Conservation (phyloP, 768 basidiomycete species). For the Lentinula detonsa region DNA sequence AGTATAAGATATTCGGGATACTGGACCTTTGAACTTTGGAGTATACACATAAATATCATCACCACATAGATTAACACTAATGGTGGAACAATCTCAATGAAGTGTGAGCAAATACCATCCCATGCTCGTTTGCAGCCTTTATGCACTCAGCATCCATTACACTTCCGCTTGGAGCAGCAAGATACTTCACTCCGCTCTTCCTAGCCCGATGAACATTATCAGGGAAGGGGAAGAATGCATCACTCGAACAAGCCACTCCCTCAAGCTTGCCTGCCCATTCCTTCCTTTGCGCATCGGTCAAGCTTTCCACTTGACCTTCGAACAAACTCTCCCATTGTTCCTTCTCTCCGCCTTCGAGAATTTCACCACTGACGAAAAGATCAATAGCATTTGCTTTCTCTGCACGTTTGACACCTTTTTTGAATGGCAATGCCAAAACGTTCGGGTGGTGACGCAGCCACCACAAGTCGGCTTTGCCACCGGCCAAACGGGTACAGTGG, state of each 20-base stretch:
- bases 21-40: too few species aligned
- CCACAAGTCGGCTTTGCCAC: slow-evolving; percentile 98
- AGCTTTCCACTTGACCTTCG: slow-evolving; percentile 57
- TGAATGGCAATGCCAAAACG: slow-evolving; percentile 90
- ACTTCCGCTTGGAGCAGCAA: slow-evolving; percentile 88
- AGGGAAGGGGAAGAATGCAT: slow-evolving; percentile 99
- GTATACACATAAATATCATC: too few species aligned
- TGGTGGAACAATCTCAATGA: slow-evolving; percentile 88
- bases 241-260: slow-evolving; percentile 89
- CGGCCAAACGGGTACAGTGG: slow-evolving; percentile 97
- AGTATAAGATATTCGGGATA: too few species aligned
- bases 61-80: background rate
- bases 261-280: slow-evolving; percentile 71
- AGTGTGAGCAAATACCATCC: slow-evolving; percentile 89
- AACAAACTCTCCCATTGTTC: slow-evolving; percentile 89
- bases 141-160: slow-evolving; percentile 98
- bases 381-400: slow-evolving; percentile 99
- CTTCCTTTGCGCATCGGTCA: slow-evolving; percentile 66
- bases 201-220: slow-evolving; percentile 94
- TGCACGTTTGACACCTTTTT: slow-evolving; percentile 94
- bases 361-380: slow-evolving; percentile 87
- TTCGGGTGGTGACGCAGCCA: slow-evolving; percentile 97
- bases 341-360: slow-evolving; percentile 84
- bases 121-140: slow-evolving; percentile 92
- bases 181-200: slow-evolving; percentile 88